phyloP scores from a whole-genome alignment of 805 yeast genomes.

The Ogataea nonfermentans region DNA sequence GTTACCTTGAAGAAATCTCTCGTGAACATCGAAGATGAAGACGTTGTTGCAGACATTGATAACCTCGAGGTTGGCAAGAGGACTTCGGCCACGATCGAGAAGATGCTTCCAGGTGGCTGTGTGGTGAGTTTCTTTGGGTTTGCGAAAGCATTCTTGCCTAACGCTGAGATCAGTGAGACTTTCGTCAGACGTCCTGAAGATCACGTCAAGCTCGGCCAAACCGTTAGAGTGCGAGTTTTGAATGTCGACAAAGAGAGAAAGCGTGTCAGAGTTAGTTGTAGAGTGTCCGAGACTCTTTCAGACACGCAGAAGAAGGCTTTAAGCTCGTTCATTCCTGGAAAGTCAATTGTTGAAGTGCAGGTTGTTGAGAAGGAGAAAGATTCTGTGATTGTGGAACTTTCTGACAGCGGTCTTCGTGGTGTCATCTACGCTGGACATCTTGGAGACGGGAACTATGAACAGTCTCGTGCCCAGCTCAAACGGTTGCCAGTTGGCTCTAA shows the following conservation, averaged over 20 bases:
- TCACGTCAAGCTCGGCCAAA: conserved; percentile 78
- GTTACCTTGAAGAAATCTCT: conserved; percentile 83
- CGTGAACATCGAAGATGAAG: conserved; percentile 61
- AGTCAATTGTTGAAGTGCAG: conserved; percentile 53
- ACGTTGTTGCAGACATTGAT: conserved; percentile 41
- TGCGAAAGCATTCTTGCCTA: conserved; percentile 78
- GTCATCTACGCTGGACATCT: conserved; percentile 72
- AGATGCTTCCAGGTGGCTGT: conserved; percentile 74
- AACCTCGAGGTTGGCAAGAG: conserved; percentile 43
- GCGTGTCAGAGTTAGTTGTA: conserved; percentile 70
- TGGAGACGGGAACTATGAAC: conserved; percentile 72
- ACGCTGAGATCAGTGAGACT: conserved; percentile 85
- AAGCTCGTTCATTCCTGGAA: conserved; percentile 54
- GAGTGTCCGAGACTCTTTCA: conserved; percentile 55
- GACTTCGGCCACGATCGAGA: conserved; percentile 73
- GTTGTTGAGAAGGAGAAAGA: conserved; percentile 78
- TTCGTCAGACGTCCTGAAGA: conserved; percentile 76
- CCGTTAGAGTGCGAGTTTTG: conserved; percentile 68
- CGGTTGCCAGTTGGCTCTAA: conserved; percentile 59
- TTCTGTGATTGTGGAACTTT: conserved; percentile 61
- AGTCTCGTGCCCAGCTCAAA: conserved; percentile 65
- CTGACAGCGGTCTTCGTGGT: conserved; percentile 57
- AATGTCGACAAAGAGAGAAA: conserved; percentile 51
- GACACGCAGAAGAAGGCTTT: conserved; percentile 47
- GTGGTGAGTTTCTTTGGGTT: conserved; percentile 80